A percentile compares a stretch with the other conserved stretches of the same genome.
Conservation (phyloP, 768 basidiomycete species). For the Agaricus sinodeliciosus region DNA sequence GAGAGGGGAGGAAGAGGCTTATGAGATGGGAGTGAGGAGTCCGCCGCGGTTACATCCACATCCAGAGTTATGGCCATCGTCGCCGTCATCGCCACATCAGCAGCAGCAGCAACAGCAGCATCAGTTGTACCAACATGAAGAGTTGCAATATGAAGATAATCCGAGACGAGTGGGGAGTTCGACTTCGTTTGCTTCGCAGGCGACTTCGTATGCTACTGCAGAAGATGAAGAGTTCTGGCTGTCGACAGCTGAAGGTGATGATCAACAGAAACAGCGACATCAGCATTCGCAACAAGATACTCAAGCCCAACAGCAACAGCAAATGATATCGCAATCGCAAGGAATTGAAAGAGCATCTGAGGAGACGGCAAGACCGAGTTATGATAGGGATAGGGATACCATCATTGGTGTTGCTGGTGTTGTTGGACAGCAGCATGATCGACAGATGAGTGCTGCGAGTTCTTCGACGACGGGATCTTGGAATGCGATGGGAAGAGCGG, state of each 20-base stretch:
- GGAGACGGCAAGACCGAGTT: conserved; percentile 13
- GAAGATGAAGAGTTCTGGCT: conserved; percentile 31
- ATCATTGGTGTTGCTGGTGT: conserved; percentile 15
- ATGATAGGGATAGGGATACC: conserved; percentile 25
- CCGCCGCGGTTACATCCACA: conserved; percentile 7
- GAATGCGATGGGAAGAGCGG: conserved; percentile 30
- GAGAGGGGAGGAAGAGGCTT: conserved; percentile 19
- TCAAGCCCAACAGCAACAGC: conserved; percentile 6
- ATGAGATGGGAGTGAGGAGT: conserved; percentile 34
- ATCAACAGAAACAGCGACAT: background rate
- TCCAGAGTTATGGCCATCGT: background rate
- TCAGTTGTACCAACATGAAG: background rate
- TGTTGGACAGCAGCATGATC: conserved; percentile 16
- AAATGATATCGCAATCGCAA: background rate
- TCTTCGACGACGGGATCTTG: conserved; percentile 21
- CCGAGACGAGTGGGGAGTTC: conserved; percentile 25
- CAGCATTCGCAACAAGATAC: background rate
- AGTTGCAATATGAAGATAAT: conserved; percentile 1
- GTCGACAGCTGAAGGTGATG: conserved; percentile 16
- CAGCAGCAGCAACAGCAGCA: background rate
- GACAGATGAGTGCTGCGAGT: conserved; percentile 21
- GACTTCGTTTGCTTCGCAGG: conserved; percentile 20
- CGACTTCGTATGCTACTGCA: conserved; percentile 25
- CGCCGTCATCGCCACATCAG: background rate
- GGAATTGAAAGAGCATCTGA: background rate